phyloP scores from a whole-genome alignment of 2,329 filamentous ascomycete species.

The Colletotrichum sp. region DNA sequence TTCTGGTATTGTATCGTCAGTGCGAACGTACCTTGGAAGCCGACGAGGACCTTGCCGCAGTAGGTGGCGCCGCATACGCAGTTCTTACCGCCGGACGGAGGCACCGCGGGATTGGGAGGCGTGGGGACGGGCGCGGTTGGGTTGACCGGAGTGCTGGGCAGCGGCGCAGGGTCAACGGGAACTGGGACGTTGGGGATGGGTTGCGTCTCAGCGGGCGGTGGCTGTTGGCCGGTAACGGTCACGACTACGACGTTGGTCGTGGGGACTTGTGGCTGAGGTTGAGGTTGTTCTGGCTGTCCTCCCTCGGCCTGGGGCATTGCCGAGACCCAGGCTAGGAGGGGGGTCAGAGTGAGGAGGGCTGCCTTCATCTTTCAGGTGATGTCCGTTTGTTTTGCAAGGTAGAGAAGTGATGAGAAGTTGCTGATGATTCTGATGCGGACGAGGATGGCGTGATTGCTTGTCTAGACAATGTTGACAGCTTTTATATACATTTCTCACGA shows the following conservation, averaged over 20 bases:
- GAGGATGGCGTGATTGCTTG: background rate
- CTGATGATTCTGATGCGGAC: background rate
- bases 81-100: constrained; percentile 29
- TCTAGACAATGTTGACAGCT: background rate
- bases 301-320: constrained; percentile 6
- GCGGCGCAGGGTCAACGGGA: background rate
- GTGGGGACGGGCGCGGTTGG: background rate
- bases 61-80: constrained; percentile 49
- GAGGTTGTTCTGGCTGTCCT: background rate
- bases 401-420: background rate
- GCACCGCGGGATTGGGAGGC: background rate
- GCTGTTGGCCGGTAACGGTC: constrained; percentile 7
- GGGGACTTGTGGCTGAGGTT: background rate
- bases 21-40: constrained; percentile 12
- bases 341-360: background rate
- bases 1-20: background rate
- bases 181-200: constrained; percentile 6
- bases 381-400: background rate
- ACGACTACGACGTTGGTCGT: background rate
- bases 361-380: background rate
- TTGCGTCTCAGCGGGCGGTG: background rate
- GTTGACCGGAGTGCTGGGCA: background rate
- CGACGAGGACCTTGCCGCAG: constrained; percentile 41
- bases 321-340: background rate
- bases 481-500: background rate